Evolutionary conservation across 371 early-diverging fungal species (phyloP), one percentile per base, ranked within the genome.

Genomic region (Astathelohania contejeani): DNA sequence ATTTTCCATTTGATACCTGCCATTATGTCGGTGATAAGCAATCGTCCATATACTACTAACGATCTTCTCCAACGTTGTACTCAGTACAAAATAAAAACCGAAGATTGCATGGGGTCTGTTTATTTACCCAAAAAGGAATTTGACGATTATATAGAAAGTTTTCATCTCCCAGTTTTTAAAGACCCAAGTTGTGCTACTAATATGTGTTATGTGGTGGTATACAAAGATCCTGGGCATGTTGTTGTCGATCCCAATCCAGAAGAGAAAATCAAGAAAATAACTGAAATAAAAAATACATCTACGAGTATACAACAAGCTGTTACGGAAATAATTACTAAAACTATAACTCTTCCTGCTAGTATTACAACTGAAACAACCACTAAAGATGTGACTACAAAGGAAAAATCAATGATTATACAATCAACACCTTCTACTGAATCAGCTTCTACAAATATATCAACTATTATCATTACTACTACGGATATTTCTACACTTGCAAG

Each of bases 101-200:
- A 51, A 9, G 62, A 66, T 40, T 66, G 66, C 48, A 14, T 53
- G 3, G 49, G 53, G 19, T 67, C 68, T 12, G 48, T 63, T 1
- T 67, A 63, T 38, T 25, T 63, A 16, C 63, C 63, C 2, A 23
- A 24, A 18, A n/a, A 39, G 12, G 52, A 53, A 37, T 67, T 63
- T 48, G 59, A 67, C 23, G 46, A 55, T 18, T 67, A 55, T 44
- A 23, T 59, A 16, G 37, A 55, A 12, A 67, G 68, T 48, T 63
- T 63, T 45, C 58, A 62, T 50, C 20, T 67, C 18, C 68, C 63
- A 28, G 43, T 67, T 25, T 29, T 51, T 16, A 58, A 56, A 37
- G 68, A 63, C 16, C 42, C 44, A 24, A 23, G 29, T 12, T 67
- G 68, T 38, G 43, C 20, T 7, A 60, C 50, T 23, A 46, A 25